phyloP scores from a whole-genome alignment of 2,329 filamentous ascomycete species.

The Metarhizium brunneum region DNA sequence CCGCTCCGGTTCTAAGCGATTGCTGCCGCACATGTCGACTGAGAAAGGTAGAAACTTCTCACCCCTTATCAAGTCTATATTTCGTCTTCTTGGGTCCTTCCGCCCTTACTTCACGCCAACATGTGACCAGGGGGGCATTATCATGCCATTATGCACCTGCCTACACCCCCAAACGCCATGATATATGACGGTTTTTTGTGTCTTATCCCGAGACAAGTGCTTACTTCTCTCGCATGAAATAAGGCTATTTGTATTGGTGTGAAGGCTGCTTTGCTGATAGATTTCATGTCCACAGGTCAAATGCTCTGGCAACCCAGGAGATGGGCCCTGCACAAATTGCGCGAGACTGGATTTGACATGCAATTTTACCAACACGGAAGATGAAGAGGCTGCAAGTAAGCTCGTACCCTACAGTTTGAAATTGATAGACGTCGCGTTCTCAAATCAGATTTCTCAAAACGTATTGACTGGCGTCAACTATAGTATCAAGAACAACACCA shows the following conservation, averaged over 20 bases:
- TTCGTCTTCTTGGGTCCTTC: background rate
- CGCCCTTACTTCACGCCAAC: background rate
- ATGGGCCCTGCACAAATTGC: constrained; percentile 28
- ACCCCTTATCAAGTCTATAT: background rate
- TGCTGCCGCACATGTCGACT: constrained; percentile 29
- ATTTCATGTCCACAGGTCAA: constrained; percentile 26
- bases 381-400: constrained; percentile 14
- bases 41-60: constrained; percentile 22
- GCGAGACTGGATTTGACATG: constrained; percentile 26
- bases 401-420: background rate
- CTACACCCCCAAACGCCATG: background rate
- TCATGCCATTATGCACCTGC: background rate
- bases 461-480: constrained; percentile 7
- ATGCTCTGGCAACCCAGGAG: constrained; percentile 27
- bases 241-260: background rate
- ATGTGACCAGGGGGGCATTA: background rate
- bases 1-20: constrained; percentile 16
- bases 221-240: too few relatives aligned
- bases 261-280: background rate
- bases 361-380: constrained; percentile 20
- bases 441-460: background rate
- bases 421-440: background rate
- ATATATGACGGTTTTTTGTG: background rate
- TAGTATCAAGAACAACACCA: constrained; percentile 27
- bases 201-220: too few relatives aligned